A percentile compares a stretch with the other conserved stretches of the same genome.
Evolutionary conservation across 1,139 yeast species (phyloP).

Genomic region (Kodamaea arcana): DNA sequence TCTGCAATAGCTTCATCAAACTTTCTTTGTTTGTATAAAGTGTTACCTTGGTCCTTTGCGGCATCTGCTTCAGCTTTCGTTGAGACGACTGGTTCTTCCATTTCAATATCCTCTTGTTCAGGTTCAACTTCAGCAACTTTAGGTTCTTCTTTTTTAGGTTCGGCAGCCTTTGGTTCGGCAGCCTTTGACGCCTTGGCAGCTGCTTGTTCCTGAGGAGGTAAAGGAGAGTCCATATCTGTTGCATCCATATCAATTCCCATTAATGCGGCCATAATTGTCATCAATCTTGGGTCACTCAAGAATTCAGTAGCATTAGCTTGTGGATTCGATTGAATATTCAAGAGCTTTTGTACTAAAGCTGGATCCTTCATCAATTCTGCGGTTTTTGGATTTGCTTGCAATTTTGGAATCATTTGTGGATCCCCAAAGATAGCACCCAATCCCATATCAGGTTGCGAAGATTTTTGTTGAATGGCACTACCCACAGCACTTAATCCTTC

Average conservation of each 20-base stretch:
- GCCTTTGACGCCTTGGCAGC: slow-evolving; percentile 8
- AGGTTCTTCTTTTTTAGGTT: slow-evolving; percentile 15
- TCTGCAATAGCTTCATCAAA: slow-evolving; percentile 90
- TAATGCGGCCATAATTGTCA: slow-evolving; percentile 83
- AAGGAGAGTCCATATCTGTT: slow-evolving; percentile 30
- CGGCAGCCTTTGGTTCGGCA: slow-evolving; percentile 11
- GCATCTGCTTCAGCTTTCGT: slow-evolving; percentile 62
- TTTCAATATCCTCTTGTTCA: slow-evolving; percentile 29
- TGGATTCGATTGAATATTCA: slow-evolving; percentile 68
- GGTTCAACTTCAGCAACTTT: slow-evolving; percentile 26
- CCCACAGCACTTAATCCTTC: slow-evolving; percentile 74
- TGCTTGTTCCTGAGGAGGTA: slow-evolving; percentile 15
- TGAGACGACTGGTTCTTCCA: slow-evolving; percentile 22
- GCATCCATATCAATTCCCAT: slow-evolving; percentile 77
- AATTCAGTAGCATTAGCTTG: slow-evolving; percentile 61
- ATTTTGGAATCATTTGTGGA: slow-evolving; percentile 72
- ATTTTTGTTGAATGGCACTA: slow-evolving; percentile 44
- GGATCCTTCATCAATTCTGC: slow-evolving; percentile 87
- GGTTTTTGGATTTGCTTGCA: slow-evolving; percentile 83
- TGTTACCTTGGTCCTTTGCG: slow-evolving; percentile 83
- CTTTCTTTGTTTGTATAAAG: slow-evolving; percentile 77
- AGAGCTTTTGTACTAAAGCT: slow-evolving; percentile 66
- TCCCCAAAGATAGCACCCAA: slow-evolving; percentile 73
- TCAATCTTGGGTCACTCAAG: slow-evolving; percentile 76
- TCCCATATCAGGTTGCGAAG: slow-evolving; percentile 65